Evolutionary conservation across 495 filamentous ascomycete genomes (phyloP), one percentile per base, ranked within the genome.

Genomic region (Hypoxylon subgilvum): DNA sequence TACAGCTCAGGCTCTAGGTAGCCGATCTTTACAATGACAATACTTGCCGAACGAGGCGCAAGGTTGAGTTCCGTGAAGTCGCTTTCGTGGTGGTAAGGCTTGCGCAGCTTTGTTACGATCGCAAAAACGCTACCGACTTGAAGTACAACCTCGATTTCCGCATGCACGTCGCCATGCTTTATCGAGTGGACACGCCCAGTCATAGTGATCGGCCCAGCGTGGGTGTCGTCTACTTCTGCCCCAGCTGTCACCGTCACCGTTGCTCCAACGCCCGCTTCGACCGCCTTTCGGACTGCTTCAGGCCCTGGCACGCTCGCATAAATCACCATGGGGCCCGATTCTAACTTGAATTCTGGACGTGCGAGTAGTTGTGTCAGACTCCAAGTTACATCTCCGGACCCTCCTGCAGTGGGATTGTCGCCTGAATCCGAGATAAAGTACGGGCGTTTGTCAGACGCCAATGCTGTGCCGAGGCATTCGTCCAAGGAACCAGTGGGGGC

Each of bases 351-450:
- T 39, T 83, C 81, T 0, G 81, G 61, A 6, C 80, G 73, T 23
- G 51, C 63, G 18, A 85, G 72, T 22, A 85, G 51, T 41, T 75
- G 68, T 0, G 71, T 69, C 5, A 85, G 65, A 0, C 78, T 74
- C 77, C 79, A 83, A 3, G 80, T 82, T 10, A 85, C 77, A 61
- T 84, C 80, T 0, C 82, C 82, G 0, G 79, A 77, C 1, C 80
- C 81, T 7, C 82, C 82, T 1, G 81, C 82, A 0, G 81, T 85
- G 3, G 79, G 82, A 31, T 84, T 83, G 57, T 84, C 81, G 0
- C 81, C 82, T 0, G 80, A 83, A 62, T 85, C 82, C 0, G 81
- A 84, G 36, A 85, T 79, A 61, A 83, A 85, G 57, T 76, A 85
- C 0, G 82, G 82, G 6, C 75, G 75, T n/a, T 65, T 57, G 2